phyloP scores from a whole-genome alignment of 2,329 filamentous ascomycete species.

The Celoporthe dispersa region DNA sequence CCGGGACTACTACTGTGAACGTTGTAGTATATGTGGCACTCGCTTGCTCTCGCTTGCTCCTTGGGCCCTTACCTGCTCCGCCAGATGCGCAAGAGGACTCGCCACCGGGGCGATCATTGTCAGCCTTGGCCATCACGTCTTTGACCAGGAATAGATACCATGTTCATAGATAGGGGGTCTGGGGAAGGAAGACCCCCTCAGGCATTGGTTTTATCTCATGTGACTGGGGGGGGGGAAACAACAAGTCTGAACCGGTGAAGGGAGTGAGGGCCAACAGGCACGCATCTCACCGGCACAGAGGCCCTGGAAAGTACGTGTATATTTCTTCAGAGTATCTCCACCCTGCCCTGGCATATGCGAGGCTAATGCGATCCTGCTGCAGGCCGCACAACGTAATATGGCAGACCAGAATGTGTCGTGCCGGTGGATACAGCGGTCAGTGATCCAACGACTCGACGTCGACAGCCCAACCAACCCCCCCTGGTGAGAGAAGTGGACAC shows the following conservation, averaged over 20 bases:
- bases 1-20: too few relatives aligned
- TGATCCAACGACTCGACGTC: neutral
- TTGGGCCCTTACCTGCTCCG: neutral
- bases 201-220: neutral
- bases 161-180: neutral
- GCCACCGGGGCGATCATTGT: neutral
- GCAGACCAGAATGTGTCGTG: neutral
- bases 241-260: neutral
- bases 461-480: too few relatives aligned
- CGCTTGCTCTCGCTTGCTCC: neutral
- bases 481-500: neutral
- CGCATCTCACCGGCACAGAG: too few relatives aligned
- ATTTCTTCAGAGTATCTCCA: too few relatives aligned
- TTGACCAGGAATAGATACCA: neutral
- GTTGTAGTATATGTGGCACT: neutral
- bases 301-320: too few relatives aligned
- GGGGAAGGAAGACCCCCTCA: neutral
- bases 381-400: too few relatives aligned
- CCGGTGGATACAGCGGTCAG: neutral
- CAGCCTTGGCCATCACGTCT: neutral
- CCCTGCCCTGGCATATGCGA: too few relatives aligned
- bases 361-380: neutral
- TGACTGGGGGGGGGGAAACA: too few relatives aligned
- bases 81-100: neutral
- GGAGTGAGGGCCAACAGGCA: neutral